These are phyloP conservation scores for Penicillium antarcticum DNA, from an alignment of 495 filamentous ascomycete genomes.

Conservation along the genomic window DNA sequence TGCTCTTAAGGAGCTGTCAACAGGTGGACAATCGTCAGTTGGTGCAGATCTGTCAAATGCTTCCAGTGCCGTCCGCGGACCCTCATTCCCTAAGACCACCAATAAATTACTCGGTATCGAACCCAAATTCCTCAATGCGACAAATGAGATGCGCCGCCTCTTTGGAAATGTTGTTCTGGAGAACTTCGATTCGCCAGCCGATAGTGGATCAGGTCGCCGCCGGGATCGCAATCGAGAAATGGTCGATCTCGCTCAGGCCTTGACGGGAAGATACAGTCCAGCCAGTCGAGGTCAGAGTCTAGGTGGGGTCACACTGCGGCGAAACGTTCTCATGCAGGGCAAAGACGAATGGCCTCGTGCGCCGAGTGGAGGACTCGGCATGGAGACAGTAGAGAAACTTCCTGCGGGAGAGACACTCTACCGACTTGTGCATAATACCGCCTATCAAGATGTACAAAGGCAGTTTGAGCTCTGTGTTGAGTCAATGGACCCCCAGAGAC, in stretches of 20 bases:
- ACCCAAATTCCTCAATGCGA: conserved; percentile 73
- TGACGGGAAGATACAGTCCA: conserved; percentile 59
- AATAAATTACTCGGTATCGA: conserved; percentile 69
- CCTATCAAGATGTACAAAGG: conserved; percentile 73
- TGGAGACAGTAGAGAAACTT: conserved; percentile 65
- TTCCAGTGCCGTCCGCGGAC: conserved; percentile 36
- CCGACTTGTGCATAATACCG: conserved; percentile 67
- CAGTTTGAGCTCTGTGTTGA: conserved; percentile 77
- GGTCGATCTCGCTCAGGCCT: conserved; percentile 66
- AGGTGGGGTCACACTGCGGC: conserved; percentile 63
- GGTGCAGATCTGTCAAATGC: conserved; percentile 17
- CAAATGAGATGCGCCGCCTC: conserved; percentile 89
- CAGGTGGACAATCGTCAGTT: conserved; percentile 17
- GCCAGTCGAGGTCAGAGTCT: conserved; percentile 58
- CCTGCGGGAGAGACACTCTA: conserved; percentile 53
- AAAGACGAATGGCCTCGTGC: conserved; percentile 89
- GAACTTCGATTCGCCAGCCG: conserved; percentile 52
- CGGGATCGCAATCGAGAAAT: conserved; percentile 52
- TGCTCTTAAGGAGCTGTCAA: conserved; percentile 64
- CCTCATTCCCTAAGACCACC: conserved; percentile 40
- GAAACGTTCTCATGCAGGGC: conserved; percentile 82
- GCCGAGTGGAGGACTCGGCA: conserved; percentile 76
- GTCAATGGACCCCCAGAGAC: conserved; percentile 72
- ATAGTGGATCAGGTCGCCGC: conserved; percentile 49
- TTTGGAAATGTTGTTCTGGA: conserved; percentile 82